A percentile compares a stretch with the other conserved stretches of the same genome.
These are phyloP conservation scores for button mushroom (Agaricus bisporus) DNA, from an alignment of 768 basidiomycete species.

Conservation along the genomic window DNA sequence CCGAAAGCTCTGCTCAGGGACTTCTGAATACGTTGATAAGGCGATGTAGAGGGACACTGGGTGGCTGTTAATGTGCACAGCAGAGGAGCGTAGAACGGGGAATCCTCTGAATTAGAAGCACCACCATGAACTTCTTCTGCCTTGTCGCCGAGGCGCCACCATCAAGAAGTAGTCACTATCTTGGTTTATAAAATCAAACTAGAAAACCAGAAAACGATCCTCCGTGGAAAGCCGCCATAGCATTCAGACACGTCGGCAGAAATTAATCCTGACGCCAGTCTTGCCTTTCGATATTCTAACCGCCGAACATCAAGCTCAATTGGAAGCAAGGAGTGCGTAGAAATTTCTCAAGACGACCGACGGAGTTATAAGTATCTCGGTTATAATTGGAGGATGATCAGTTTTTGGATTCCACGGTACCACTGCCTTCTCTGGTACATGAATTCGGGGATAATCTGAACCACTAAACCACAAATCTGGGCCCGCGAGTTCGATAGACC, in stretches of 20 bases:
- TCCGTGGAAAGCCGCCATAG: not conserved
- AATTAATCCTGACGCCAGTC: not conserved
- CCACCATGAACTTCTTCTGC: not conserved
- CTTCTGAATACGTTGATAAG: not conserved
- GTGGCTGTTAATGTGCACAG: not conserved
- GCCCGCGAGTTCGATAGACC: not conserved
- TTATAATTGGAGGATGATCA: not conserved
- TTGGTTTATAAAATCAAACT: too few species aligned
- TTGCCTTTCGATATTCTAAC: not conserved
- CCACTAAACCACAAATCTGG: not conserved
- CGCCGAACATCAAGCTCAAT: not conserved
- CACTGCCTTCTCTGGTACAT: not conserved
- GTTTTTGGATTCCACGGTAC: not conserved
- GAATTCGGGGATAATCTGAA: not conserved
- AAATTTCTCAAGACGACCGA: not conserved
- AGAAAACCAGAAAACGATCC: not conserved
- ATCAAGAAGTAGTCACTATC: not conserved
- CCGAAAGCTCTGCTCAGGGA: not conserved
- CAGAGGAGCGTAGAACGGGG: not conserved
- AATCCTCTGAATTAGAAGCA: not conserved
- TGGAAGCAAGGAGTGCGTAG: not conserved
- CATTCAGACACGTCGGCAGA: not conserved
- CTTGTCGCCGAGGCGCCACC: slow-evolving; percentile 1
- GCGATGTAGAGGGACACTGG: not conserved
- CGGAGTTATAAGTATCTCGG: not conserved